Evolutionary conservation across 768 basidiomycete genomes (phyloP), one percentile per base, ranked within the genome.

Genomic region (Serendipita vermifera): DNA sequence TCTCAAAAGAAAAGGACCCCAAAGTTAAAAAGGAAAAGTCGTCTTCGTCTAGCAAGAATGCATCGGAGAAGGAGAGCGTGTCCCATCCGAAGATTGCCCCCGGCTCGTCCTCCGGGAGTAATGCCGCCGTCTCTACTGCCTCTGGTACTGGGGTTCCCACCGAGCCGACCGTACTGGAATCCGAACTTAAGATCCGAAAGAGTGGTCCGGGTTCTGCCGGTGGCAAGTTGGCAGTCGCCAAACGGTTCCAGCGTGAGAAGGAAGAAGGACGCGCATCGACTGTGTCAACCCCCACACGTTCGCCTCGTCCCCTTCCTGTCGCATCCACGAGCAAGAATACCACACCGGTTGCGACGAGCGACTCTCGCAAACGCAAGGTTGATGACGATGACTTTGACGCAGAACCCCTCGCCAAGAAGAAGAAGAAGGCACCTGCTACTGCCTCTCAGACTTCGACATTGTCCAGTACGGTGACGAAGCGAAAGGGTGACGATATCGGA

Each of bases 401-500:
- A n/a, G 46, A 51, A 7, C 24, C n/a, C 9, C 27, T 41, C 15
- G 24, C 32, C 5, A 31, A 31, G 22, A 51, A 51, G 46, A 20
- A 31, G 29, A 51, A 26, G 46, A 13, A 20, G 15, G 17, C 46
- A 26, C 22, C 26, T 51, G n/a, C 46, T 15, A n/a, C n/a, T n/a
- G n/a, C n/a, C 15, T 51, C 24, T 31, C 46, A 27, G 46, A n/a
- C 46, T 2, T 51, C 46, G 26, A 15, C 24, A 22, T 20, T 51
- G 46, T n/a, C 13, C 13, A 22, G 20, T 26, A 15, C 29, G 9
- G n/a, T 15, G 24, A 51, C 26, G 46, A 51, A 51, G 24, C 46
- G 46, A 22, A 51, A 51, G 27, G 46, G 46, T n/a, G 46, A 51
- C 22, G 27, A 51, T 29, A 51, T 51, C 29, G 46, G 32, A 27